phyloP scores from a whole-genome alignment of 179 eudicot genomes.

The Camellia oleifera region DNA sequence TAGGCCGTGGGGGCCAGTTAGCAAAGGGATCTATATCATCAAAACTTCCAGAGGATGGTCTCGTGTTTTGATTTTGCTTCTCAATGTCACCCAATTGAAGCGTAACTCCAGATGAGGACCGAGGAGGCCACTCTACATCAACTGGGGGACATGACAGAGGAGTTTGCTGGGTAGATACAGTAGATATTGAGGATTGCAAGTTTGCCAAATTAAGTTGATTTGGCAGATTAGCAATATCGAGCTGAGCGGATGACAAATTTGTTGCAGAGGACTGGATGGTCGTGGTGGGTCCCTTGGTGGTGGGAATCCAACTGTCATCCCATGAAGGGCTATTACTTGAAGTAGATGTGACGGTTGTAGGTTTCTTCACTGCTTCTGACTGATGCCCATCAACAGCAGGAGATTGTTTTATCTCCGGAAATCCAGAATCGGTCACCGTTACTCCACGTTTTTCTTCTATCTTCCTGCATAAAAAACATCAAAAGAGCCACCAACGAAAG shows the following conservation, averaged over 20 bases:
- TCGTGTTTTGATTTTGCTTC: slow-evolving; percentile 30
- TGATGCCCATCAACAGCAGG: slow-evolving; percentile 30
- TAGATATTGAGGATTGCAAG: slow-evolving; percentile 35
- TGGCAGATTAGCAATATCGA: slow-evolving; percentile 29
- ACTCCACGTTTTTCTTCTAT: slow-evolving; percentile 96
- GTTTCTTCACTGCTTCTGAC: slow-evolving; percentile 30
- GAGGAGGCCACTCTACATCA: slow-evolving; percentile 97
- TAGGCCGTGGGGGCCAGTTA: slow-evolving; percentile 82
- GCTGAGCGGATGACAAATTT: slow-evolving; percentile 25
- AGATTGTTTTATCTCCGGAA: slow-evolving; percentile 50
- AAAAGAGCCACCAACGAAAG: background rate
- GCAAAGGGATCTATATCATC: slow-evolving; percentile 92
- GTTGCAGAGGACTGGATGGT: slow-evolving; percentile 31
- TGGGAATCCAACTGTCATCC: slow-evolving; percentile 88
- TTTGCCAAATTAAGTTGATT: slow-evolving; percentile 26
- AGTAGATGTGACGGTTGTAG: slow-evolving; percentile 39
- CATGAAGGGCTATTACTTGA: slow-evolving; percentile 59
- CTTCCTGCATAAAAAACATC: slow-evolving; percentile 42
- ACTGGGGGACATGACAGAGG: slow-evolving; percentile 58
- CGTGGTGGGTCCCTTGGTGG: slow-evolving; percentile 31
- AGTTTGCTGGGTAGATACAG: slow-evolving; percentile 44
- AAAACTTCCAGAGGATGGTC: slow-evolving; percentile 36
- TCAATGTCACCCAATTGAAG: slow-evolving; percentile 34
- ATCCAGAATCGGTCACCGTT: slow-evolving; percentile 60
- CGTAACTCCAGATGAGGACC: slow-evolving; percentile 38